A percentile compares a stretch with the other conserved stretches of the same genome.
Evolutionary conservation across 2,329 filamentous ascomycete genomes (phyloP).

Genomic region (Stachybotrys chartarum): DNA sequence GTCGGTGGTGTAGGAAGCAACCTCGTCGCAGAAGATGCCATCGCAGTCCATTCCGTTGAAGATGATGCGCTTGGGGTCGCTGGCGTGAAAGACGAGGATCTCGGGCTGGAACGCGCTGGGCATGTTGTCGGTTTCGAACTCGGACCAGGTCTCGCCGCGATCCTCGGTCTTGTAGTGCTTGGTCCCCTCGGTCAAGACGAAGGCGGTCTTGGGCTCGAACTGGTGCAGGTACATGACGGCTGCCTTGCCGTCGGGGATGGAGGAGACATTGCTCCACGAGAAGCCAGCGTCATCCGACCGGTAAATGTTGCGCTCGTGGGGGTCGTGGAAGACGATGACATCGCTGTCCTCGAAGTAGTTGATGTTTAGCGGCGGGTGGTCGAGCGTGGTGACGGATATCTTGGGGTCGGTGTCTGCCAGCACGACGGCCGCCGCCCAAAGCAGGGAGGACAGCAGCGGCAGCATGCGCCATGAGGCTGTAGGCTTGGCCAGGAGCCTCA

Average conservation of each 20-base stretch:
- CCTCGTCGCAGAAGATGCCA: conserved; percentile 55
- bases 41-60: conserved; percentile 70
- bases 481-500: conserved; percentile 46
- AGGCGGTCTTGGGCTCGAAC: conserved; percentile 71
- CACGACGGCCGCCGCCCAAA: conserved; percentile 34
- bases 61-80: conserved; percentile 76
- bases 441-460: conserved; percentile 35
- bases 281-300: conserved; percentile 76
- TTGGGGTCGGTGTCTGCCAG: conserved; percentile 58
- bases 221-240: conserved; percentile 67
- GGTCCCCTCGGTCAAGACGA: conserved; percentile 62
- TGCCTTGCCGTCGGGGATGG: conserved; percentile 56
- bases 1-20: conserved; percentile 70
- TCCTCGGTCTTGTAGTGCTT: conserved; percentile 81
- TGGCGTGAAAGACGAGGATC: conserved; percentile 71
- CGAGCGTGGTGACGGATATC: conserved; percentile 58
- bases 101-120: conserved; percentile 45
- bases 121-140: conserved; percentile 57
- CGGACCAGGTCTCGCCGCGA: conserved; percentile 71
- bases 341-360: conserved; percentile 92
- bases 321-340: conserved; percentile 68
- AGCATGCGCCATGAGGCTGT: conserved; percentile 41
- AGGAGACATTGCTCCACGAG: conserved; percentile 62
- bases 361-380: conserved; percentile 59
- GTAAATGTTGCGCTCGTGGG: conserved; percentile 56